Base-by-base conservation (phyloP, 2,329 filamentous ascomycete genomes). In the Chaetomiaceae sp. region DNA sequence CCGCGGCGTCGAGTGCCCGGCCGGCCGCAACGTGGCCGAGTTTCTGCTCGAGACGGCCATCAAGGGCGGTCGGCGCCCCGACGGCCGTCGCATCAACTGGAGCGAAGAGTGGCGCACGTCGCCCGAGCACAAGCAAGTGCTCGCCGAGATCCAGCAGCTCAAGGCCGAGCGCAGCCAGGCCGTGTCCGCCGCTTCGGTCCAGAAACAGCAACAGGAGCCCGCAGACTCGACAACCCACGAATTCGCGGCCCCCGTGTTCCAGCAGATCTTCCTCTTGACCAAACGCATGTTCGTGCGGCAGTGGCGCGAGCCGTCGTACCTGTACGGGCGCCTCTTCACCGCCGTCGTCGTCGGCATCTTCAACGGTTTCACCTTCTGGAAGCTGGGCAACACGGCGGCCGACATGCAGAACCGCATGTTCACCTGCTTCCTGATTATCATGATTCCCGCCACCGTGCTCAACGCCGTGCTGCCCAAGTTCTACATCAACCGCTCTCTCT, bases 391-490 rank as follows among this genome's bases (percentile, higher is more conserved):
- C 40, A 69, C 74, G 2, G 68, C 68, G 1, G 75, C 81, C 48
- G 81, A 84, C 56, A 78, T 84, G 66, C 83, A 86, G 61, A 83
- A 80, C 38, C 74, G 83, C 7, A 72, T 90, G 8, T 90, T 91
- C 65, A 81, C 83, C 8, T 72, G 84, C 45, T 91, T 91, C 65
- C 81, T 88, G 74, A 84, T 83, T 0, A 70, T 90, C 4, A 87
- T 82, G 6, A 86, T 93, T 53, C 76, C 78, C 1, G 84, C 84
- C 1, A 83, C 84, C 0, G 68, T 90, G 1, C 86, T 90, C 48
- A 83, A 89, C 57, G 85, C 90, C 56, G 71, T 90, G 0, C 84
- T 90, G 58, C 86, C 86, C 0, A 76, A 78, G 5, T 89, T 84
- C 60, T 68, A 88, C 42, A 69, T 76, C 48, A 76, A 79, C 36